phyloP scores from a whole-genome alignment of 495 filamentous ascomycete species.

The Chaetomium tenue region DNA sequence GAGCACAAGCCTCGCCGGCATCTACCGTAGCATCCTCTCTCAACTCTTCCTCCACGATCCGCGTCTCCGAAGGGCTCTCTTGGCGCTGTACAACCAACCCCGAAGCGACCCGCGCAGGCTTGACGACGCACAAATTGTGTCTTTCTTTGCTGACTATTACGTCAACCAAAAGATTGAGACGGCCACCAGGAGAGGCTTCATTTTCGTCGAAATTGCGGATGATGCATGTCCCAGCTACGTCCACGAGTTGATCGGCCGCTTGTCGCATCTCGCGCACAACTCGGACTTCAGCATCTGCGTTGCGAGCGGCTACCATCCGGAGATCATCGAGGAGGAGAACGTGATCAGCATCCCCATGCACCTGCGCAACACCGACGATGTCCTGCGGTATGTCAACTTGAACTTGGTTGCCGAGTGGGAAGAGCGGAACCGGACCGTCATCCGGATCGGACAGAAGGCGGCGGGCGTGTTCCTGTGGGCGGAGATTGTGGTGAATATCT shows the following conservation, averaged over 20 bases:
- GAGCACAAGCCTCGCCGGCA: conserved; percentile 25
- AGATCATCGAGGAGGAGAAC: conserved; percentile 27
- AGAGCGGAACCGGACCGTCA: conserved; percentile 30
- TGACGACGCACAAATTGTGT: conserved; percentile 35
- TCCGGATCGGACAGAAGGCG: conserved; percentile 34
- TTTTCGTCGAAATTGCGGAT: conserved; percentile 39
- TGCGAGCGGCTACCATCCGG: conserved; percentile 32
- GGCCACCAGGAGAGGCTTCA: conserved; percentile 35
- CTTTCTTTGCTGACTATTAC: conserved; percentile 43
- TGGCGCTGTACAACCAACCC: conserved; percentile 25
- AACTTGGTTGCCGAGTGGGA: conserved; percentile 40
- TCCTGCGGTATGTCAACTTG: conserved; percentile 38
- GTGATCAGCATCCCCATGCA: conserved; percentile 36
- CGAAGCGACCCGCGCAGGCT: conserved; percentile 21
- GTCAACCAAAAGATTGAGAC: conserved; percentile 32
- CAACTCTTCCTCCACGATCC: conserved; percentile 40
- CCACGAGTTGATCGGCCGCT: conserved; percentile 33
- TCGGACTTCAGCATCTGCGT: conserved; percentile 43
- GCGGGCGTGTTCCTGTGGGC: conserved; percentile 41
- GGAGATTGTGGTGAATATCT: conserved; percentile 40
- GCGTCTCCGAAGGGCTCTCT: conserved; percentile 30
- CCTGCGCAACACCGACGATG: conserved; percentile 38
- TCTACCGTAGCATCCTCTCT: conserved; percentile 39
- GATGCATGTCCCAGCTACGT: conserved; percentile 33
- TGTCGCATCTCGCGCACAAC: conserved; percentile 38